phyloP scores from a whole-genome alignment of 805 yeast species.

The Kurtzmaniella fragi region DNA sequence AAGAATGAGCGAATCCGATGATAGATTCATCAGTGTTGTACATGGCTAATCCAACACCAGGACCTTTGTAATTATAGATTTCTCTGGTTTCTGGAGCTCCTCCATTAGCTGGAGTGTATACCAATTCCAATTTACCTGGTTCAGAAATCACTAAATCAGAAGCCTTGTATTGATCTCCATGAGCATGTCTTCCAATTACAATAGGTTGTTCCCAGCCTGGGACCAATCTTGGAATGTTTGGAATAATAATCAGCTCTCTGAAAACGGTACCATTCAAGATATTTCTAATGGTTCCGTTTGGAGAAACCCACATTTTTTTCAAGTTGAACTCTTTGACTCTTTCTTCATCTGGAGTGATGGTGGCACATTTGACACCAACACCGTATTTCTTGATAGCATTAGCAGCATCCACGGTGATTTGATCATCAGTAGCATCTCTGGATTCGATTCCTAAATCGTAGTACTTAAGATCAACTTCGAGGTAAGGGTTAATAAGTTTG shows the following conservation, averaged over 20 bases:
- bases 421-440: constrained; percentile 68
- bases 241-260: constrained; percentile 78
- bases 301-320: constrained; percentile 82
- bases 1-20: constrained; percentile 71
- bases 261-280: constrained; percentile 80
- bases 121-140: constrained; percentile 63
- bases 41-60: constrained; percentile 80
- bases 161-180: constrained; percentile 81
- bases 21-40: constrained; percentile 80
- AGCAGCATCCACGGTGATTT: constrained; percentile 75
- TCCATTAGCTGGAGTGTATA: constrained; percentile 60
- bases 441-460: constrained; percentile 67
- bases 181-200: constrained; percentile 82
- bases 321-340: constrained; percentile 70
- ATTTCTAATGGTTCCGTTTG: constrained; percentile 81
- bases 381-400: constrained; percentile 69
- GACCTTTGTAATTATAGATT: constrained; percentile 58
- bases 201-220: constrained; percentile 82
- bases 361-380: constrained; percentile 81
- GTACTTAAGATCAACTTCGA: constrained; percentile 70
- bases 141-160: constrained; percentile 65
- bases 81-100: constrained; percentile 41
- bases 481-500: constrained; percentile 60
- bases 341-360: constrained; percentile 79
- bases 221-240: constrained; percentile 69